Percentiles rank a stretch among this genome's conserved stretches.
phyloP scores from a whole-genome alignment of 2,329 filamentous ascomycete genomes.

The Nemania sp. region DNA sequence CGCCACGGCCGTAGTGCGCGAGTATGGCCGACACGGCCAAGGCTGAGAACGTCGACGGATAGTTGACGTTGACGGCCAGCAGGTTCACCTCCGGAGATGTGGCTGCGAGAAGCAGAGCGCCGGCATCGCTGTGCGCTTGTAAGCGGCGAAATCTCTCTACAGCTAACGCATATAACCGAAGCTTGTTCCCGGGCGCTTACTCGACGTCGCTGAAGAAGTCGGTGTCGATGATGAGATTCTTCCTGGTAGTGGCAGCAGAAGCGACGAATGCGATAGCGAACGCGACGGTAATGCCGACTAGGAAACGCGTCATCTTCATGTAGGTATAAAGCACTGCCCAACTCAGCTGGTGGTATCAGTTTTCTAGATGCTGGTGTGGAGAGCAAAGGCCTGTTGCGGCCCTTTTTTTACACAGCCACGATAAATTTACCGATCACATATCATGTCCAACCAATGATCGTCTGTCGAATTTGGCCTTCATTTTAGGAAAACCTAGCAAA shows the following conservation, averaged over 20 bases:
- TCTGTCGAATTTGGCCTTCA: background rate
- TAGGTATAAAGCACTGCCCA: constrained; percentile 4
- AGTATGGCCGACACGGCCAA: constrained; percentile 37
- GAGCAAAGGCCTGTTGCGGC: no score
- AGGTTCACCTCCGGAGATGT: constrained; percentile 44
- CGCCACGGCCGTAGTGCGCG: constrained; percentile 27
- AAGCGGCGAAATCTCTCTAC: background rate
- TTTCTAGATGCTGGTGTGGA: no score
- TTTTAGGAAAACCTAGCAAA: no score
- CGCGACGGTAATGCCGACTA: background rate
- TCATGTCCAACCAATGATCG: background rate
- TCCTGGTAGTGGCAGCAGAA: constrained; percentile 26
- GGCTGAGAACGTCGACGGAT: constrained; percentile 47
- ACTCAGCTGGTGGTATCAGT: no score
- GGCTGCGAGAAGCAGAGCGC: constrained; percentile 47
- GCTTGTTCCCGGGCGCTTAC: no score
- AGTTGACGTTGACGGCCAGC: constrained; percentile 48
- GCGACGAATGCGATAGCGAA: no score
- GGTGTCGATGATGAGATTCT: constrained; percentile 51
- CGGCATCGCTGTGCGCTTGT: constrained; percentile 42
- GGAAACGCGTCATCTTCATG: background rate
- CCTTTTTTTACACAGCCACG: background rate
- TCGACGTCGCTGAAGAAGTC: constrained; percentile 53
- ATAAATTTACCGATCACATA: background rate
- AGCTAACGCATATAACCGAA: no score